Evolutionary conservation across 345 rosid genomes (phyloP), one percentile per base, ranked within the genome.

Genomic region (Euphorbia pulcherrima): DNA sequence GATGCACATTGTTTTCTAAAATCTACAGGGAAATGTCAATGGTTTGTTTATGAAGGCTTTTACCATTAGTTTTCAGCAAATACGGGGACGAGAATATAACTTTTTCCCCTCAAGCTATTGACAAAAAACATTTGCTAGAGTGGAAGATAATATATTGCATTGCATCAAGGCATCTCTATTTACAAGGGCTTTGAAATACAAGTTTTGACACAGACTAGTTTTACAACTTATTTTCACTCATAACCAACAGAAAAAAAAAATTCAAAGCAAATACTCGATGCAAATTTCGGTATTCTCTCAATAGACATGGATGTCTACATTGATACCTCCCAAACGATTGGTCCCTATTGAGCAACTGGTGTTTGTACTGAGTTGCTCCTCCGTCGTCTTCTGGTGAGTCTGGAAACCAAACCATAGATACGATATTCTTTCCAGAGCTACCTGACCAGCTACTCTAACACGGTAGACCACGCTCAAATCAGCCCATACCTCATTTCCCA

Each of bases 291-390:
- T 27, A 13, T 61, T 55, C 29, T 62, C 76, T 83, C 78, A 90
- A 80, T 87, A 90, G 66, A 90, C 92, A n/a, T 86, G 92, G 66
- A 90, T 90, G 78, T 83, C 92, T 20, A 90, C 90, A 62, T 79
- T 87, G 54, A 90, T 85, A 62, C 89, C 89, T 77, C 86, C 82
- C 79, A 88, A 60, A 40, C 64, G 82, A 76, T 65, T 72, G 13
- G 78, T 64, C 8, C 70, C 58, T 29, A 81, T 69, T 0, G 82
- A 60, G 54, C 78, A 79, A 75, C 79, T 72, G 75, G 76, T 79
- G 55, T 79, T 80, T 30, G 70, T 54, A 46, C 53, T 77, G 27
- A 80, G 18, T 63, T 86, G 77, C 75, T 78, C 64, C 56, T 76
- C 83, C 46, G 78, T 44, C 64, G 85, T 78, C 87, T 84, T 87